Base-by-base conservation (phyloP, 768 basidiomycete genomes). In the Suillus clintonianus region DNA sequence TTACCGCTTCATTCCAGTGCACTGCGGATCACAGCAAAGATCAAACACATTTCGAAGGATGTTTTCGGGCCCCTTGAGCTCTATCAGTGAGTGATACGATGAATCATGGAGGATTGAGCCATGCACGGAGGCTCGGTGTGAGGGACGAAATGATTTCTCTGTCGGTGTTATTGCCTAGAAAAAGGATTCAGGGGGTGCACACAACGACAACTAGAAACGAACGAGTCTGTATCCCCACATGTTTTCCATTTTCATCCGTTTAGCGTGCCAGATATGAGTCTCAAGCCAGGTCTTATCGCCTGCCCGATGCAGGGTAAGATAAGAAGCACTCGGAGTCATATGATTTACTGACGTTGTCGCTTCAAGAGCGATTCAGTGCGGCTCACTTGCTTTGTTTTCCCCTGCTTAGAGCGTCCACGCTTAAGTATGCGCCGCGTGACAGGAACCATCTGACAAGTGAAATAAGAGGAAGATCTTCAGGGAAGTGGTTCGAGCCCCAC, bases 231-330 rank as follows among this genome's bases (percentile, higher is more conserved):
- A 94, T 0, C 94, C 94, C 95, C 95, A 99, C 75, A 92, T 82
- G 66, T 88, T 89, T 68, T 89, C 84, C 97, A 99, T 98, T 65
- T 90, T 87, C 89, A 97, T 97, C 7, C 97, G 86, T 76, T 98
- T 99, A 1, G 95, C 92, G 70, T 98, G 97, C 94, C 95, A 99
- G 22, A 99, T 77, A 74, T 99, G 97, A 6, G 95, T 97, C 72
- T 97, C 94, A 0, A 99, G 86, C 97, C 97, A 99, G 14, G 83
- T 79, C 74, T 98, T 98, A 67, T 92, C 84, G 36, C 81, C 96
- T 97, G 66, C 2, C 47, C 56, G 32, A 42, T 5, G 57, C 56
- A 59, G 48, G 19, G 53, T 19, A 57, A 50, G 8, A 37, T 17
- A 7, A 10, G 55, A 50, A 5, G 42, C 14, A 39, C 37, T 9